Evolutionary conservation across 2,329 filamentous ascomycete species (phyloP).

Genomic region (Ambrosiella beaveri): DNA sequence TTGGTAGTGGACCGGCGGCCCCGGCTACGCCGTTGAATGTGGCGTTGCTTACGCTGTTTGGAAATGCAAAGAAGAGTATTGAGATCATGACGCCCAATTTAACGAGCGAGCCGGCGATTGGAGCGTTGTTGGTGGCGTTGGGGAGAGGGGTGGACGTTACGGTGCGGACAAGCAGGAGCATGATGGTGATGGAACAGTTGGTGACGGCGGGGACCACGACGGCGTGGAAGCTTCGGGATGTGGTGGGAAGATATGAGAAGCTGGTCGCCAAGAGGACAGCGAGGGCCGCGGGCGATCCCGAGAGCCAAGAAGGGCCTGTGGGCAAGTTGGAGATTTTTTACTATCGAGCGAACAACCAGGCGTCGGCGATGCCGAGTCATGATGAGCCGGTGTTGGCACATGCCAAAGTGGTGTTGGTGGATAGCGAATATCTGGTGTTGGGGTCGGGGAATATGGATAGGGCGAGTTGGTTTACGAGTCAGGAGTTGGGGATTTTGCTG

Average conservation of each 20-base stretch:
- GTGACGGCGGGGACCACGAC: slow-evolving; percentile 63
- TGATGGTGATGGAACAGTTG: slow-evolving; percentile 71
- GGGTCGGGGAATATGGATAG: slow-evolving; percentile 75
- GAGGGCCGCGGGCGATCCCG: background rate
- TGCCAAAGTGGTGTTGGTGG: slow-evolving; percentile 60
- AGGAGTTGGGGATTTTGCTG: slow-evolving; percentile 57
- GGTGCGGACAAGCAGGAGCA: slow-evolving; percentile 47
- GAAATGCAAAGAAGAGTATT: slow-evolving; percentile 38
- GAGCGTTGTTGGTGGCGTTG: slow-evolving; percentile 43
- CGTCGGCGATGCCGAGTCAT: slow-evolving; percentile 16
- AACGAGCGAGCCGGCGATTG: slow-evolving; percentile 47
- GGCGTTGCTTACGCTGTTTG: slow-evolving; percentile 43
- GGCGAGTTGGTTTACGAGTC: slow-evolving; percentile 74
- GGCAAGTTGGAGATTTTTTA: slow-evolving; percentile 43
- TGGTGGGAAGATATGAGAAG: slow-evolving; percentile 38
- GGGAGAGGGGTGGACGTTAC: slow-evolving; percentile 48
- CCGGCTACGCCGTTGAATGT: slow-evolving; percentile 52
- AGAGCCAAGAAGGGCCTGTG: slow-evolving; percentile 13
- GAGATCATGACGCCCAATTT: slow-evolving; percentile 65
- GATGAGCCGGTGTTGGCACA: slow-evolving; percentile 57
- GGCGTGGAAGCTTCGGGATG: slow-evolving; percentile 39
- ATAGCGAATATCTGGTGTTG: slow-evolving; percentile 47
- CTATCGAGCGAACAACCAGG: slow-evolving; percentile 28
- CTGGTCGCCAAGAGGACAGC: slow-evolving; percentile 14
- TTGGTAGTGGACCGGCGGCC: slow-evolving; percentile 29